Conservation (phyloP, 73 alveolate genomes). For the Paramecium pentaurelia region DNA sequence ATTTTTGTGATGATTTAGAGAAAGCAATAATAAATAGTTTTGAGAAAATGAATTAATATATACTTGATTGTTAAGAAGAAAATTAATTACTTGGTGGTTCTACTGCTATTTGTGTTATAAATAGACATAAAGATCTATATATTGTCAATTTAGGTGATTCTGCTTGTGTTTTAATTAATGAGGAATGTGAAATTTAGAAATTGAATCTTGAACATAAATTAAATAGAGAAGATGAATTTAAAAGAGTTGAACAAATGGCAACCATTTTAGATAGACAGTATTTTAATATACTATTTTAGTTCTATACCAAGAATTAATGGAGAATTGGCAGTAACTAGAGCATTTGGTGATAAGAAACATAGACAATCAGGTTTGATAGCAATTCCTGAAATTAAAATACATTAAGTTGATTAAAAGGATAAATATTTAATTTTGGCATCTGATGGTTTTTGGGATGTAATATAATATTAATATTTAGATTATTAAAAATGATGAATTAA, state of each 20-base stretch:
- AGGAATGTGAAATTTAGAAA: not conserved
- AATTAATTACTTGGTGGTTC: conserved; percentile 17
- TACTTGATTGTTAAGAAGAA: not conserved
- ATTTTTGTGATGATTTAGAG: not conserved
- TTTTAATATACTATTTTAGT: not conserved
- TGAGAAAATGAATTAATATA: not conserved
- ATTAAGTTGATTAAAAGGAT: not conserved
- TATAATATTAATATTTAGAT: not conserved
- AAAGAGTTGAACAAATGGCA: conserved; percentile 7
- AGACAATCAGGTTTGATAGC: conserved; percentile 24
- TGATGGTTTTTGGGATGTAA: conserved; percentile 54
- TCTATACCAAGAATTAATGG: conserved; percentile 32
- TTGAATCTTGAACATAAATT: conserved; percentile 27
- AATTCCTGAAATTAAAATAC: not conserved
- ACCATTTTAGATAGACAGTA: conserved; percentile 42
- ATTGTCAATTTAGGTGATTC: conserved; percentile 37
- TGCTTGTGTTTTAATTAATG: not conserved
- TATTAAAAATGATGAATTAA: not conserved
- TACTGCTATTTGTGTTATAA: not conserved
- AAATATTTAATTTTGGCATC: not conserved
- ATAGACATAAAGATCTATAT: not conserved
- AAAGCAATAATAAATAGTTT: not conserved
- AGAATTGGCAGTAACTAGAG: conserved; percentile 32
- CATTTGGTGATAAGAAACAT: conserved; percentile 43
- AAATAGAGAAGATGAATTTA: conserved; percentile 41